phyloP scores from a whole-genome alignment of 2,329 filamentous ascomycete genomes.

The Acephala macrosclerotiorum region DNA sequence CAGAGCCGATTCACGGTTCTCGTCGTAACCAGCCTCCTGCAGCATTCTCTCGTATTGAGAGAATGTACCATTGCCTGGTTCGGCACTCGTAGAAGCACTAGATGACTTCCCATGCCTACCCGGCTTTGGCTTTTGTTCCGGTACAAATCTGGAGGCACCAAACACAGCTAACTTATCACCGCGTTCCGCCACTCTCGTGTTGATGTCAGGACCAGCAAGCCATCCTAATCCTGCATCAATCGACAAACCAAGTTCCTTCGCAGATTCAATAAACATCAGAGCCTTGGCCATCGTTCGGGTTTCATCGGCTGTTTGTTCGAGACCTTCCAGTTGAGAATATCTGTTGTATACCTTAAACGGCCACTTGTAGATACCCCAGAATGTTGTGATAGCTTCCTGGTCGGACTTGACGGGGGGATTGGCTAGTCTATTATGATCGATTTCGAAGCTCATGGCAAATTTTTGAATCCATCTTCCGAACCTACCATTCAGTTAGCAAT shows the following conservation, averaged over 20 bases:
- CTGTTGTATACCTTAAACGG: conserved; percentile 65
- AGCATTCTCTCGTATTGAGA: conserved; percentile 35
- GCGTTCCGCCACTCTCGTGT: conserved; percentile 52
- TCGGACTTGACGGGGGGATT: conserved; percentile 63
- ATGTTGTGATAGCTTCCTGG: conserved; percentile 61
- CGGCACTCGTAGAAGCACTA: conserved; percentile 27
- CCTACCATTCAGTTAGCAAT: conserved; percentile 25
- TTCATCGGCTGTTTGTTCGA: conserved; percentile 71
- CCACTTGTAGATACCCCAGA: conserved; percentile 73
- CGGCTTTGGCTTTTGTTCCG: conserved; percentile 41
- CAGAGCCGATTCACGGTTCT: conserved; percentile 30
- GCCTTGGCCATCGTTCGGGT: conserved; percentile 66
- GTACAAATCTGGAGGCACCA: conserved; percentile 47
- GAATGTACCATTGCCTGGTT: conserved; percentile 8
- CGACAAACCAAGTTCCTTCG: conserved; percentile 70
- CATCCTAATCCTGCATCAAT: conserved; percentile 74
- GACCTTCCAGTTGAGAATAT: conserved; percentile 63
- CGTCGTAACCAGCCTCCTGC: conserved; percentile 38
- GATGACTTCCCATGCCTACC: conserved; percentile 16
- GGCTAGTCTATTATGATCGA: conserved; percentile 60
- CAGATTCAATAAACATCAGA: conserved; percentile 60
- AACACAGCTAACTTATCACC: conserved; percentile 53
- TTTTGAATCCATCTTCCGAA: conserved; percentile 67
- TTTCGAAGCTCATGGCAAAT: conserved; percentile 73
- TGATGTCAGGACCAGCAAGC: conserved; percentile 66